Conservation (phyloP, 176 grass and related monocot genomes). For the Aegilops umbellulata region DNA sequence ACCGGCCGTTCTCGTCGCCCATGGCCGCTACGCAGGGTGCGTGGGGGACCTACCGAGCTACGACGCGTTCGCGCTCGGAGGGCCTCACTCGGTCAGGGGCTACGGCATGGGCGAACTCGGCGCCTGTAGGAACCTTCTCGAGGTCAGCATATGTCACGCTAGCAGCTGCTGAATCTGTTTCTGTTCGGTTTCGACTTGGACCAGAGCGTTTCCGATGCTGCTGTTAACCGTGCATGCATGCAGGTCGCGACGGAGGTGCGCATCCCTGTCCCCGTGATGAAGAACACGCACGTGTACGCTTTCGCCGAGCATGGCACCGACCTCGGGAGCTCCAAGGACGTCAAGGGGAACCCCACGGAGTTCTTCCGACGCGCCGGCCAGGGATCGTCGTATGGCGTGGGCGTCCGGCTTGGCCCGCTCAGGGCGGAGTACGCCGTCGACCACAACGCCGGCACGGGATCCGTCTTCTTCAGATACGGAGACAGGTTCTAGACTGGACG, state of each 20-base stretch:
- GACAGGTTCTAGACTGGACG: constrained; percentile 67
- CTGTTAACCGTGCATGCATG: neutral
- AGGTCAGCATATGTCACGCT: too few species aligned
- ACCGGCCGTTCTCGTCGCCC: constrained; percentile 82
- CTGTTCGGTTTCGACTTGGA: neutral
- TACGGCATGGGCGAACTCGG: constrained; percentile 86
- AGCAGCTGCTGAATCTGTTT: neutral
- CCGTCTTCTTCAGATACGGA: constrained; percentile 86
- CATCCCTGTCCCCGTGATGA: constrained; percentile 50
- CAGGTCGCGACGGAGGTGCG: constrained; percentile 80
- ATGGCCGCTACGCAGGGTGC: constrained; percentile 86
- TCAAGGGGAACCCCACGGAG: constrained; percentile 92
- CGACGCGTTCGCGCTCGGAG: constrained; percentile 87
- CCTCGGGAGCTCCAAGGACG: constrained; percentile 92
- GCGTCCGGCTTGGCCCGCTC: constrained; percentile 82
- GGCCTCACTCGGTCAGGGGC: constrained; percentile 89
- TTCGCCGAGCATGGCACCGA: constrained; percentile 93
- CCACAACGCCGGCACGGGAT: constrained; percentile 80
- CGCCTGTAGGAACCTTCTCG: constrained; percentile 90
- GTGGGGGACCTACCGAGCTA: constrained; percentile 93
- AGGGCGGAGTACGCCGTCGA: constrained; percentile 86
- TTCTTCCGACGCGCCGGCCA: constrained; percentile 81
- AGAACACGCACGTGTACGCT: constrained; percentile 69
- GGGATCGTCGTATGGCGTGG: constrained; percentile 83
- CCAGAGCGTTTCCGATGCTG: neutral